Base-by-base conservation (phyloP, 345 rosid genomes). In the Populus deltoides region DNA sequence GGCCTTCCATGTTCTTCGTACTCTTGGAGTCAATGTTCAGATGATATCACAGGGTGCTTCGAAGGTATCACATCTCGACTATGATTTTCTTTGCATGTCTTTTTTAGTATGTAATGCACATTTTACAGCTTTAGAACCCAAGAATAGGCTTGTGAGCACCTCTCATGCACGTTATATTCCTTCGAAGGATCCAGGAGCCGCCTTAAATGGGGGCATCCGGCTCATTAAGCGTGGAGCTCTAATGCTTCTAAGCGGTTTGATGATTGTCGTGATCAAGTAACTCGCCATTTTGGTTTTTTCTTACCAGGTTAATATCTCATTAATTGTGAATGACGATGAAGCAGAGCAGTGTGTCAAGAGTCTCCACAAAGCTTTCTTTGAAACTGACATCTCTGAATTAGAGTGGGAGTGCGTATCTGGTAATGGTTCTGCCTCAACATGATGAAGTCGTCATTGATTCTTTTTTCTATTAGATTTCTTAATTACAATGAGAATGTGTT, bases 41-140 rank as follows among this genome's bases (percentile, higher is more conserved):
- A 94, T 97, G 99, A 97, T 94, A 85, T 97, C 98, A 75, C 97
- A 97, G 88, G 98, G 99, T 57, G 98, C 99, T 75, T 97, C 99
- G n/a, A 97, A 97, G 98, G 99, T 96, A 73, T 72, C 41, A 63
- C 45, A 41, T 43, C 29, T n/a, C 5, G 68, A 41, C 59, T 49
- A 73, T 65, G 24, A 13, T 47, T 63, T 72, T 47, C 65, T 68
- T 55, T 59, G 70, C 51, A 9, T 45, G 36, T 62, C n/a, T 22
- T 74, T 13, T 61, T 24, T 51, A 59, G 17, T 17, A 16, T 43
- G 31, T 65, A 31, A 68, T 62, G 66, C 70, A 24, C 18, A 35
- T 68, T 33, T 33, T 53, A n/a, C 49, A 22, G 31, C 53, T 22
- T 69, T 12, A 33, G 65, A 36, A 47, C 16, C 70, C 68, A n/a